Evolutionary conservation across 306 rosid species (phyloP), one percentile per base, ranked within the genome.

Genomic region (Vachellia collinsii): DNA sequence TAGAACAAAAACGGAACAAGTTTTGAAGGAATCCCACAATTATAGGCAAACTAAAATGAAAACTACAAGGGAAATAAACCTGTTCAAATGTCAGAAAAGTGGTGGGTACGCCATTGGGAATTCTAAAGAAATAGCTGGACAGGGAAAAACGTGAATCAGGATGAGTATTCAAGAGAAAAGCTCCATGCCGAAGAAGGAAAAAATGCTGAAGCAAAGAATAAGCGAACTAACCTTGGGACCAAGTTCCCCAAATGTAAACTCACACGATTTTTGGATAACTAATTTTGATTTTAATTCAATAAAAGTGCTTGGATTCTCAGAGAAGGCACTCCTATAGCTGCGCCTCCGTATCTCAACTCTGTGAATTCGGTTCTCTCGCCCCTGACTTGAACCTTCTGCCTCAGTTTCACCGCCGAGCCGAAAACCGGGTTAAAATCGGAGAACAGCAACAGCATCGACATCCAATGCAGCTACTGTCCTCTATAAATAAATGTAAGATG

Each of bases 161-260:
- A 23, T 44, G 58, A 39, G 51, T 79, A 66, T 13, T 73, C 36
- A 1, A 19, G 70, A 82, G 48, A 50, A 79, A 79, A 70, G 75
- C 22, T 22, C 25, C 17, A 23, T 20, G 50, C 79, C 17, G 79
- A 73, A 16, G 79, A 73, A 16, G 61, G 72, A 76, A 71, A 81
- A 74, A 16, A 48, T 44, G 8, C 48, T 23, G 72, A 87, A 85
- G 90, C 65, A 77, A 87, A 56, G 87, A 87, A 85, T 87, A 75
- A 19, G 4, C 37, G 7, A 36, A 65, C 22, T 14, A 73, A 73
- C 64, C 46, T 72, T 29, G 43, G 62, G 29, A 25, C 23, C 54
- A 69, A 70, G 74, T 44, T 44, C 75, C 39, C 56, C 75, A 46
- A 6, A 2, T 11, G 58, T 20, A n/a, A 38, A 39, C 53, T 11